Evolutionary conservation across 768 basidiomycete species (phyloP).

Genomic region (Psilocybe tampanensis): DNA sequence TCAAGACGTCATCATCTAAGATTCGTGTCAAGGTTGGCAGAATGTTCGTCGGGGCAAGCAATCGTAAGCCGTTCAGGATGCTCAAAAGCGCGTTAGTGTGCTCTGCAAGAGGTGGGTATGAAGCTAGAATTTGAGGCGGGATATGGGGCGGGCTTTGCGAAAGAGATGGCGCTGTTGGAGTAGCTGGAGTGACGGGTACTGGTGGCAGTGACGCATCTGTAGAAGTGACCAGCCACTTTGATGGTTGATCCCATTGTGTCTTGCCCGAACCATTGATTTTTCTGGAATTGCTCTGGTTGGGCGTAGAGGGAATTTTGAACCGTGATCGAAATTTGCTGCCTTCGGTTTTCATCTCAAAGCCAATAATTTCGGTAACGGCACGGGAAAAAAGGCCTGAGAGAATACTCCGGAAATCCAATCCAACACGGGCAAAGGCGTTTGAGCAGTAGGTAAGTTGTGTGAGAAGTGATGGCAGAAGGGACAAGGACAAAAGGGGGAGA

Average conservation of each 20-base stretch:
- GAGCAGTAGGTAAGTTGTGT: conserved; percentile 96
- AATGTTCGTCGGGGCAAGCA: conserved; percentile 74
- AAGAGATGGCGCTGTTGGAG: conserved; percentile 22
- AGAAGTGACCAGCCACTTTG: conserved; percentile 51
- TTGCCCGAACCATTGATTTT: conserved; percentile 15
- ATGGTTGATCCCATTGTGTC: conserved; percentile 36
- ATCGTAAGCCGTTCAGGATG: conserved; percentile 77
- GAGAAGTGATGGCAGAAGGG: conserved; percentile 78
- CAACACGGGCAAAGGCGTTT: conserved; percentile 88
- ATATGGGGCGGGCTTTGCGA: conserved; percentile 50
- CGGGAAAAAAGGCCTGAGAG: conserved; percentile 66
- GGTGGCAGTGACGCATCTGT: conserved; percentile 33
- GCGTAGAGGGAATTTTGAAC: conserved; percentile 25
- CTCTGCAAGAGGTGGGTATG: conserved; percentile 76
- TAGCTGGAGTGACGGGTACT: conserved; percentile 25
- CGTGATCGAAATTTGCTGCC: conserved; percentile 37
- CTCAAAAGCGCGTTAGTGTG: conserved; percentile 73
- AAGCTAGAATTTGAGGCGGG: conserved; percentile 71
- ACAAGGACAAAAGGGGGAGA: conserved; percentile 61
- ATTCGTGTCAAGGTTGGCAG: conserved; percentile 46
- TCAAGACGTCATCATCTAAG: conserved; percentile 55
- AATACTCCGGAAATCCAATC: conserved; percentile 82
- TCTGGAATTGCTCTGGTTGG: conserved; percentile 10
- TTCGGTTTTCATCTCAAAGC: conserved; percentile 50
- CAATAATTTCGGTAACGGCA: conserved; percentile 62